Evolutionary conservation across 139 green algal species (phyloP), one percentile per base, ranked within the genome.

Genomic region (Trebouxia sp.): DNA sequence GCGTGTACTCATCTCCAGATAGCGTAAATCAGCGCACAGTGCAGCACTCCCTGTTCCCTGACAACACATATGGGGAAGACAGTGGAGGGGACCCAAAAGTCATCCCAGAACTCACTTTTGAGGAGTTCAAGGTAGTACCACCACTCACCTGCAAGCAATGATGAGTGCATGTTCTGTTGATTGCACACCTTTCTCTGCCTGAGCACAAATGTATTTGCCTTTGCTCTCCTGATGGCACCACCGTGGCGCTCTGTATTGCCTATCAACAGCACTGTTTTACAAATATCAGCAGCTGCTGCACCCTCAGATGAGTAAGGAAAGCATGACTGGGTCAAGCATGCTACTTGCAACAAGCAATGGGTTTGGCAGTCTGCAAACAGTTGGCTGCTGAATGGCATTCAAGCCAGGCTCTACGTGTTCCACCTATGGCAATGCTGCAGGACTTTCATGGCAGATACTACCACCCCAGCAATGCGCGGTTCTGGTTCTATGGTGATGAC

Each of bases 401-500:
- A n/a, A n/a, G 50, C 4, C 22, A 17, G 2, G 3, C 20, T 58
- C 50, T 58, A 22, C 22, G 20, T 2, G 50, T 22, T 28, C 50
- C 50, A 3, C 50, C 26, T 58, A 17, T 22, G 75, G 56, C 66
- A 9, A 42, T 47, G 39, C 35, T 76, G 48, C 83, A 94, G 91
- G 89, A 94, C 26, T 99, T 99, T 88, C 97, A 98, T 87, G 81
- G 78, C 20, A 90, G 92, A 35, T 99, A 98, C 89, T 99, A 99
- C 88, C 96, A 99, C 91, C 96, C 96, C 58, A 92, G 80, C 84
- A 98, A 98, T 81, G 88, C 94, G 5, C 87, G 95, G 47, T 95
- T 99, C 89, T 99, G 97, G 97, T 98, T 99, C 91, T 98, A 98
- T 77, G 97, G 97, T 41, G 95, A 99, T 76, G 97, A 99, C 78